phyloP scores from a whole-genome alignment of 106 monocot species.

The Platanthera zijinensis region DNA sequence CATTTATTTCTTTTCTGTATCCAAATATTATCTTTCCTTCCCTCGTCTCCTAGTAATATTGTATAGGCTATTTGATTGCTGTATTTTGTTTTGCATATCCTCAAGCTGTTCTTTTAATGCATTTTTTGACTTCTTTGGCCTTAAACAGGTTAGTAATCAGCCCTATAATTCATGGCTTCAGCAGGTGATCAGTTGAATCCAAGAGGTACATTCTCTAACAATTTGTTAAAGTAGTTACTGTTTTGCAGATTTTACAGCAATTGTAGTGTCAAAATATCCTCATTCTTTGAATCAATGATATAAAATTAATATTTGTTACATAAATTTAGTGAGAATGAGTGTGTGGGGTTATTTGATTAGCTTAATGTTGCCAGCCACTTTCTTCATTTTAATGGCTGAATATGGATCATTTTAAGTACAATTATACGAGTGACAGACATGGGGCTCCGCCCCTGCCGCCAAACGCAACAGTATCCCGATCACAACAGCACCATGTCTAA shows the following conservation, averaged over 20 bases:
- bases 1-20: no score
- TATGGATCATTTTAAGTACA: background rate
- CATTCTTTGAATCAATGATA: background rate
- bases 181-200: conserved; percentile 5
- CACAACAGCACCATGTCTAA: no score
- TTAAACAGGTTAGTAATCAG: background rate
- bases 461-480: no score
- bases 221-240: background rate
- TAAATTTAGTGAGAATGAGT: background rate
- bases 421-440: background rate
- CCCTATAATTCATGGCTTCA: conserved; percentile 3
- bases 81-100: no score
- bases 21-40: no score
- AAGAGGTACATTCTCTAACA: background rate
- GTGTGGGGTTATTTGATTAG: background rate
- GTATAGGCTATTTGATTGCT: no score
- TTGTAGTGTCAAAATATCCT: background rate
- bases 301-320: background rate
- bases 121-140: background rate
- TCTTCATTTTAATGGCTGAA: background rate
- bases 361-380: background rate
- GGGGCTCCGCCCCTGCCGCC: no score
- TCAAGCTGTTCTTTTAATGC: background rate
- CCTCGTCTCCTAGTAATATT: no score
- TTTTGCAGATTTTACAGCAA: background rate